Conservation (phyloP, 768 basidiomycete species). For the Cubamyces sp. region DNA sequence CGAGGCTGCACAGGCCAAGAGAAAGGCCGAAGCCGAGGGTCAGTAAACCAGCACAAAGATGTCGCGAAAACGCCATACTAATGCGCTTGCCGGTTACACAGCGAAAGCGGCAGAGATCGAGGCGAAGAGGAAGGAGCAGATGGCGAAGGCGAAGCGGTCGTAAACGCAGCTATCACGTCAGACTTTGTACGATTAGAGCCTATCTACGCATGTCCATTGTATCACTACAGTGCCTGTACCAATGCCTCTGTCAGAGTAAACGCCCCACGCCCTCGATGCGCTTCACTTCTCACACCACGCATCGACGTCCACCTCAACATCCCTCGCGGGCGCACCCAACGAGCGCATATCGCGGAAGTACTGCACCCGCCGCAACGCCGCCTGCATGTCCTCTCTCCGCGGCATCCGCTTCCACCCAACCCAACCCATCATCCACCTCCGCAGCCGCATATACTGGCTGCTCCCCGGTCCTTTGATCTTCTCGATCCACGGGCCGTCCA, state of each 20-base stretch:
- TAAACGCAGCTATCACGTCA: neutral
- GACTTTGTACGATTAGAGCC: conserved; percentile 11
- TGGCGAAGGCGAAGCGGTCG: conserved; percentile 24
- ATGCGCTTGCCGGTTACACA: conserved; percentile 31
- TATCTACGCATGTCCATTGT: conserved; percentile 6
- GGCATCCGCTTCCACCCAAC: conserved; percentile 54
- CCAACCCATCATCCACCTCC: conserved; percentile 62
- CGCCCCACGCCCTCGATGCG: neutral
- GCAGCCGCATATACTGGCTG: conserved; percentile 44
- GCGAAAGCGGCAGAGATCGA: conserved; percentile 69
- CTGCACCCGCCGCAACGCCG: conserved; percentile 14
- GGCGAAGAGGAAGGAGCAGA: conserved; percentile 52
- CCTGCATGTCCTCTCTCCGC: conserved; percentile 41
- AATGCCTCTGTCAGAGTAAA: neutral
- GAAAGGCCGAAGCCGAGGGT: conserved; percentile 91
- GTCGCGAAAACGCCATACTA: neutral
- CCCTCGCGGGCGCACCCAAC: neutral
- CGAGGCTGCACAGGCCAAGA: conserved; percentile 84
- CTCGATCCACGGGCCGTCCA: conserved; percentile 63
- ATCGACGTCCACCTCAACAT: neutral
- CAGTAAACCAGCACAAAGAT: neutral
- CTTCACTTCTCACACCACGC: neutral
- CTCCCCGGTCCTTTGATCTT: conserved; percentile 35
- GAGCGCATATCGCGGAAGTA: conserved; percentile 11
- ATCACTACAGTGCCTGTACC: conserved; percentile 17